Conservation (phyloP, 306 rosid genomes). For the Quercus alba region DNA sequence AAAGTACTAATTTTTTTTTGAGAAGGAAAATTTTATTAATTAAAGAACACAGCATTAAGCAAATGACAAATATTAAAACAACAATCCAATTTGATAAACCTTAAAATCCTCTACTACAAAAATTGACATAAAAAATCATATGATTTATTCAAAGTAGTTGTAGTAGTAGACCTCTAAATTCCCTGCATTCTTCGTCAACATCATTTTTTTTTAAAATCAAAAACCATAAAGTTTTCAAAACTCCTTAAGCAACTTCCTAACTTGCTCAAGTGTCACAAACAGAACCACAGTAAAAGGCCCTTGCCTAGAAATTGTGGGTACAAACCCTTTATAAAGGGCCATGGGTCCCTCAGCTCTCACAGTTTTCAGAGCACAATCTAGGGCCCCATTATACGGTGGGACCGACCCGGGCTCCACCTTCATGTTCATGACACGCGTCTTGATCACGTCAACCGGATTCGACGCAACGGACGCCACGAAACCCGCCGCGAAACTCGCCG, state of each 20-base stretch:
- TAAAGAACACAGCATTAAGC: no score
- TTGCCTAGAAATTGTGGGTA: conserved; percentile 82
- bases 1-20: no score
- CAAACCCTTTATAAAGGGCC: conserved; percentile 83
- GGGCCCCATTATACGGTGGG: conserved; percentile 64
- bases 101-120: no score
- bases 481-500: conserved; percentile 86
- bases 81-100: no score
- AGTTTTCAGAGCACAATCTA: conserved; percentile 73
- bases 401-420: conserved; percentile 53
- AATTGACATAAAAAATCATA: no score
- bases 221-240: conserved; percentile 13
- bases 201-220: not conserved
- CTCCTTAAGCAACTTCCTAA: conserved; percentile 60
- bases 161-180: no score
- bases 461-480: conserved; percentile 88
- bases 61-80: no score
- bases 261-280: conserved; percentile 85
- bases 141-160: no score
- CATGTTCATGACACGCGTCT: conserved; percentile 93
- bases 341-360: conserved; percentile 72
- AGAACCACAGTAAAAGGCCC: conserved; percentile 86
- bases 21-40: no score
- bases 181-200: not conserved
- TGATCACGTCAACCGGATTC: conserved; percentile 86